A percentile compares a stretch with the other conserved stretches of the same genome.
Evolutionary conservation across 495 filamentous ascomycete species (phyloP).

Genomic region (Ascobolus immersus): DNA sequence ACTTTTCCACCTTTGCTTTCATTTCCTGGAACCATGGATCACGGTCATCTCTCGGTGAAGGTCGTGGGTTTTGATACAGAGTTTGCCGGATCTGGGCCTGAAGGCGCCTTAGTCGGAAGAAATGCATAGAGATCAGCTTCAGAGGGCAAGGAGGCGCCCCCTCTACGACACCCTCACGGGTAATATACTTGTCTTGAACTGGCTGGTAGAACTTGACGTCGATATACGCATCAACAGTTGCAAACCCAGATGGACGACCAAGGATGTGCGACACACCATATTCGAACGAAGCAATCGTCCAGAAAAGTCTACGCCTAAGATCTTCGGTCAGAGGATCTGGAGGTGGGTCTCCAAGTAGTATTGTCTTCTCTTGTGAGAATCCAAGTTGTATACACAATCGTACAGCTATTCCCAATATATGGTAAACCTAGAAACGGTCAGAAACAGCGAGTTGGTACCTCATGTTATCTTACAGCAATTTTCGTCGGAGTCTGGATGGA

Average conservation of each 20-base stretch:
- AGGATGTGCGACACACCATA: slow-evolving; percentile 57
- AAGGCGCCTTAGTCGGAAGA: slow-evolving; percentile 68
- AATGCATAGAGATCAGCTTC: slow-evolving; percentile 74
- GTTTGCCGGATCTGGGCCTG: slow-evolving; percentile 66
- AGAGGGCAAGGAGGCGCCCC: slow-evolving; percentile 36
- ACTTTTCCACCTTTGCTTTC: slow-evolving; percentile 47
- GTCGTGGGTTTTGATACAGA: slow-evolving; percentile 55
- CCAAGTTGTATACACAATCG: slow-evolving; percentile 69
- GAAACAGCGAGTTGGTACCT: background rate
- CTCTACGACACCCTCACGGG: slow-evolving; percentile 41
- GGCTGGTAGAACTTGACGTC: slow-evolving; percentile 59
- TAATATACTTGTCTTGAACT: slow-evolving; percentile 58
- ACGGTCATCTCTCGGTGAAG: slow-evolving; percentile 42
- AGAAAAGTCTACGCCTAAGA: slow-evolving; percentile 65
- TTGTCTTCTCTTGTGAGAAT: slow-evolving; percentile 61
- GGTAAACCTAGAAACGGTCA: slow-evolving; percentile 29
- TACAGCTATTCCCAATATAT: slow-evolving; percentile 63
- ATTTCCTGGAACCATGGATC: slow-evolving; percentile 71
- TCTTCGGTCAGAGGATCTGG: slow-evolving; percentile 51
- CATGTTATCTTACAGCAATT: slow-evolving; percentile 33
- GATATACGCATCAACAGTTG: slow-evolving; percentile 49
- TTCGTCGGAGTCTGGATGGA: slow-evolving; percentile 72
- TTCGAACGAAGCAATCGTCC: slow-evolving; percentile 67
- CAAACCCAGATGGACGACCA: slow-evolving; percentile 59
- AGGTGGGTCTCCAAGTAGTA: slow-evolving; percentile 27